phyloP scores from a whole-genome alignment of 2,329 filamentous ascomycete genomes.

The Fonsecaea pedrosoi region DNA sequence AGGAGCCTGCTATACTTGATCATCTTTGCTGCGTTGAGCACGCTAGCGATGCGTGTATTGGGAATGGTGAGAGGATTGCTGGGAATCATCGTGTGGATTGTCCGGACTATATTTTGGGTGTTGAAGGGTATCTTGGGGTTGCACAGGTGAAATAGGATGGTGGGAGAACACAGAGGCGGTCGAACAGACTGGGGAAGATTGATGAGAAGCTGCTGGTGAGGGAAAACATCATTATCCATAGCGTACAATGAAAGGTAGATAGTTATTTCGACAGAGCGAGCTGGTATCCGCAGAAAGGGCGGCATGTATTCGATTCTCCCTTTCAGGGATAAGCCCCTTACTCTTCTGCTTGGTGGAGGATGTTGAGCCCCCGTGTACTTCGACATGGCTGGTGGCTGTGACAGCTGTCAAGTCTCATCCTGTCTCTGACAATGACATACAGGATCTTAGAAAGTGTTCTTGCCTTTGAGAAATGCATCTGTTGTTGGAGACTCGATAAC shows the following conservation, averaged over 20 bases:
- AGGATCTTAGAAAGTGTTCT: too few relatives aligned
- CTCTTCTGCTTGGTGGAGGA: too few relatives aligned
- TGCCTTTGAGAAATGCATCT: too few relatives aligned
- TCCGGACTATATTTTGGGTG: constrained; percentile 32
- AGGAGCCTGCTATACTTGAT: constrained; percentile 36
- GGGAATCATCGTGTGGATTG: constrained; percentile 28
- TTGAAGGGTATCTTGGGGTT: constrained; percentile 30
- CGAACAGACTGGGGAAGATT: background rate
- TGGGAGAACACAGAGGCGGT: background rate
- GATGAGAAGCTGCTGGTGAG: background rate
- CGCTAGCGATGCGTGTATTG: constrained; percentile 28
- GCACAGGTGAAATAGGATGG: constrained; percentile 14
- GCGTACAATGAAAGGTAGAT: background rate
- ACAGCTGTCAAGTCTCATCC: too few relatives aligned
- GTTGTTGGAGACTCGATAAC: too few relatives aligned
- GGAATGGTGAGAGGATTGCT: constrained; percentile 26
- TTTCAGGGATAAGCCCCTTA: too few relatives aligned
- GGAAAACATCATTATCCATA: background rate
- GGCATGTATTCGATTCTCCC: too few relatives aligned
- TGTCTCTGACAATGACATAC: too few relatives aligned
- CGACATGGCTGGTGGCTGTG: too few relatives aligned
- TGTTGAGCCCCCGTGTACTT: too few relatives aligned
- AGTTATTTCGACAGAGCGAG: background rate
- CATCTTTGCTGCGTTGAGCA: constrained; percentile 31
- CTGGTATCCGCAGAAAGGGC: background rate